phyloP scores from a whole-genome alignment of 441 rosid genomes.

The Isatis lusitanica region DNA sequence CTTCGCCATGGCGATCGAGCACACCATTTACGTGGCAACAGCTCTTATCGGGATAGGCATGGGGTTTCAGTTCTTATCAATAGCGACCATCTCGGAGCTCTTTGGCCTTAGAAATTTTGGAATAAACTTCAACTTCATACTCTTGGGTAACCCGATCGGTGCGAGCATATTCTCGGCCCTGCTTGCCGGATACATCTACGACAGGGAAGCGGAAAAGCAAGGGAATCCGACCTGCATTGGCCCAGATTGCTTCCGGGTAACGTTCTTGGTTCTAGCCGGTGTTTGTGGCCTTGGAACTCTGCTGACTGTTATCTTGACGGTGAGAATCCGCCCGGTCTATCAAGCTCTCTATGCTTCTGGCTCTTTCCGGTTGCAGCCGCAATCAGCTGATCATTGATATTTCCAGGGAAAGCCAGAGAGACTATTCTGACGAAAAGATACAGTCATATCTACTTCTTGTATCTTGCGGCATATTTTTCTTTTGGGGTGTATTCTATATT shows the following conservation, averaged over 20 bases:
- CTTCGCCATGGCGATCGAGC: constrained; percentile 54
- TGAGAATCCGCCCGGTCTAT: constrained; percentile 79
- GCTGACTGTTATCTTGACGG: constrained; percentile 57
- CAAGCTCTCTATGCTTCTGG: constrained; percentile 82
- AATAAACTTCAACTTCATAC: constrained; percentile 70
- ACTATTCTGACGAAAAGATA: background rate
- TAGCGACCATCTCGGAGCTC: constrained; percentile 88
- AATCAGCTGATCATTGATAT: constrained; percentile 34
- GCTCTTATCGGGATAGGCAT: constrained; percentile 70
- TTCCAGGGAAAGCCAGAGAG: background rate
- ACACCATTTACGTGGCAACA: constrained; percentile 67
- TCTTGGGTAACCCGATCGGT: constrained; percentile 81
- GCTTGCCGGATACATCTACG: constrained; percentile 79
- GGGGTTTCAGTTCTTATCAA: constrained; percentile 67
- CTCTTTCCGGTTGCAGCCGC: constrained; percentile 61
- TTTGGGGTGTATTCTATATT: background rate
- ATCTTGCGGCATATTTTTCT: constrained; percentile 10
- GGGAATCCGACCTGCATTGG: constrained; percentile 77
- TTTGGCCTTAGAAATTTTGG: constrained; percentile 91
- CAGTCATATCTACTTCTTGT: background rate
- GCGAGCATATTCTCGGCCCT: constrained; percentile 81
- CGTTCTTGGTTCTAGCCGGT: constrained; percentile 74
- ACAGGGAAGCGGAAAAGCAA: constrained; percentile 80
- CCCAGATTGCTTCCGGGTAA: constrained; percentile 65
- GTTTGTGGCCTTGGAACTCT: constrained; percentile 67